Evolutionary conservation across 495 filamentous ascomycete genomes (phyloP), one percentile per base, ranked within the genome.

Genomic region (Delitschia confertaspora): DNA sequence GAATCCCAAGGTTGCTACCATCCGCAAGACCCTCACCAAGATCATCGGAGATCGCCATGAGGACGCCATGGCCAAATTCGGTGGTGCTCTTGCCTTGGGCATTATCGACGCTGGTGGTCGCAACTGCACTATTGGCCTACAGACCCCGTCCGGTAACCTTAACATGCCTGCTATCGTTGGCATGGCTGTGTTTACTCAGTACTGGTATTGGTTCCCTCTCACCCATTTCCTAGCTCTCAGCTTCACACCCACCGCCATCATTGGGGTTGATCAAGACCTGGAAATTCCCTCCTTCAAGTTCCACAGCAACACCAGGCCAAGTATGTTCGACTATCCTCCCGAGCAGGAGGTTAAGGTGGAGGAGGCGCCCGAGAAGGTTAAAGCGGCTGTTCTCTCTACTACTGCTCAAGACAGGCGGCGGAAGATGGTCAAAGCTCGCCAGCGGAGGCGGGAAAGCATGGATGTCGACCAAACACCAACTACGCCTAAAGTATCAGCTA

Each of bases 171-270:
- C 85, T 44, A 91, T 96, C 45, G 88, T 99, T 16, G 93, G 93
- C 48, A 94, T 94, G 77, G 88, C 87, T 29, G 83, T 99, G 20
- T 99, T 99, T 68, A 91, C 86, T 5, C 93, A 99, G 63, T 99
- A 99, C 68, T 99, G 93, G 93, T 99, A 99, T 67, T 99, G 93
- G 93, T 99, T 99, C 78, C 93, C 93, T 34, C 78, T 95, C 53
- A 94, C 91, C 18, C 93, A 96, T 64, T 99, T 99, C 77, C 65
- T 99, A 16, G 89, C 88, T 0, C 71, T 96, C 47, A 86, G 83
- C 58, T 95, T 96, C 60, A 81, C 83, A 6, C 93, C 93, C 0
- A 96, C 93, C 6, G 83, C 88, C 1, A 84, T 99, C 56, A 94
- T 95, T 44, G 89, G 82, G 34, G 78, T 99, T 16, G 88, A 96